These are phyloP conservation scores for Alloascoidea africana DNA, from an alignment of 805 yeast genomes.

Conservation along the genomic window DNA sequence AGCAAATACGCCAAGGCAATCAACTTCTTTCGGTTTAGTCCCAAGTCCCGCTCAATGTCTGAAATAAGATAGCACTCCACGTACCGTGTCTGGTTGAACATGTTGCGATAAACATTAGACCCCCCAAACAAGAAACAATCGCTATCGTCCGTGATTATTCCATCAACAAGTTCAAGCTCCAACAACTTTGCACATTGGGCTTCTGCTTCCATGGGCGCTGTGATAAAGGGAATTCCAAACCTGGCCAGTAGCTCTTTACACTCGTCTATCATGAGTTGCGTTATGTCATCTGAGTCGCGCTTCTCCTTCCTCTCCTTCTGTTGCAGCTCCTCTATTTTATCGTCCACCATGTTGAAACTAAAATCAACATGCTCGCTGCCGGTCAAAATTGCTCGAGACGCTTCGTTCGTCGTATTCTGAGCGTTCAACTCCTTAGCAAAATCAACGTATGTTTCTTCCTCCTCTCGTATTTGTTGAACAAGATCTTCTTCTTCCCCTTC, in stretches of 20 bases:
- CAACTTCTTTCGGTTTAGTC: slow-evolving; percentile 45
- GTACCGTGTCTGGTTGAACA: slow-evolving; percentile 86
- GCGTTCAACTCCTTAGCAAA: slow-evolving; percentile 32
- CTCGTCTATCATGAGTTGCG: slow-evolving; percentile 71
- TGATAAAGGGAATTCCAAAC: slow-evolving; percentile 88
- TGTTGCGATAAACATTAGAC: slow-evolving; percentile 62
- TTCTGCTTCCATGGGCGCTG: slow-evolving; percentile 99
- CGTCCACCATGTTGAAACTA: too few relatives aligned
- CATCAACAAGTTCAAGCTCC: slow-evolving; percentile 68
- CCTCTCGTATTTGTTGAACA: slow-evolving; percentile 45
- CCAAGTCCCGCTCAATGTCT: slow-evolving; percentile 47
- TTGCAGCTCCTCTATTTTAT: slow-evolving; percentile 27
- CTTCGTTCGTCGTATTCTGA: slow-evolving; percentile 5
- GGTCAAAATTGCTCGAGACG: too few relatives aligned
- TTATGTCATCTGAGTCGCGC: slow-evolving; percentile 86
- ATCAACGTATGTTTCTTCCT: slow-evolving; percentile 55
- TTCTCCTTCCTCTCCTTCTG: slow-evolving; percentile 50
- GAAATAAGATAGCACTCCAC: slow-evolving; percentile 67
- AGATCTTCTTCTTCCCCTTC: slow-evolving; percentile 64
- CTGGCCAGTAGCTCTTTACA: slow-evolving; percentile 77
- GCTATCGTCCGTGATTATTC: slow-evolving; percentile 92
- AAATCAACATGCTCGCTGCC: slow-evolving; percentile 10
- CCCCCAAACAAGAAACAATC: slow-evolving; percentile 95
- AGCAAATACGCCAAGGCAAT: slow-evolving; percentile 72
- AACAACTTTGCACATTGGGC: slow-evolving; percentile 89